Evolutionary conservation across 2,329 filamentous ascomycete genomes (phyloP).

Genomic region (Penicillium thymicola): DNA sequence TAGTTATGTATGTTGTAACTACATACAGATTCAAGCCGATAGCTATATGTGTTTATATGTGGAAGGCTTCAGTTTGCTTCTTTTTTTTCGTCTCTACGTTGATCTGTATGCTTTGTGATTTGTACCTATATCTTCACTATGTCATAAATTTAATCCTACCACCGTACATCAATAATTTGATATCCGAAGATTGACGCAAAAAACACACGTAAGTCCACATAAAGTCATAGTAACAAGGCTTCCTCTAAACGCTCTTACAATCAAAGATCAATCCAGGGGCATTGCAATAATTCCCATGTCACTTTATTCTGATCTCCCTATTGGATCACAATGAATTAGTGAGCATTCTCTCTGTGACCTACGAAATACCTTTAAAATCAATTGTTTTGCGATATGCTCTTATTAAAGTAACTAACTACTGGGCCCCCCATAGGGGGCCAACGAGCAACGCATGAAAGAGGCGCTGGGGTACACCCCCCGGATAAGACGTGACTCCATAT

Average conservation of each 20-base stretch:
- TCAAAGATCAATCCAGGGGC: background rate
- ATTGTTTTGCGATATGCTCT: background rate
- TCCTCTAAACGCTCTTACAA: background rate
- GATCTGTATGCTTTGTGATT: too few species aligned
- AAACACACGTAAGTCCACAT: background rate
- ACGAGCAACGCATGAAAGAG: background rate
- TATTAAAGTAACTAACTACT: background rate
- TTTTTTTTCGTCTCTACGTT: too few species aligned
- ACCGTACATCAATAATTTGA: background rate
- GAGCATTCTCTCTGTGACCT: background rate
- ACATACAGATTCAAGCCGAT: background rate
- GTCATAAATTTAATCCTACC: background rate
- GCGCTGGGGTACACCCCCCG: background rate
- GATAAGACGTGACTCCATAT: conserved; percentile 1
- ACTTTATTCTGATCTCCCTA: background rate
- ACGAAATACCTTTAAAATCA: background rate
- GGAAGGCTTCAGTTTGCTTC: background rate
- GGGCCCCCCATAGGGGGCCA: background rate
- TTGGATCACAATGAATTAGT: background rate
- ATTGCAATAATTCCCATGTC: background rate
- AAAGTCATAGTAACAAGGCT: too few species aligned
- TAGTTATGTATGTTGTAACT: too few species aligned
- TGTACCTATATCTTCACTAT: background rate
- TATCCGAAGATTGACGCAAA: too few species aligned
- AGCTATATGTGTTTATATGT: background rate